Base-by-base conservation (phyloP, 192 early-diverging fungal genomes). In the Phycomyces blakesleeanus region DNA sequence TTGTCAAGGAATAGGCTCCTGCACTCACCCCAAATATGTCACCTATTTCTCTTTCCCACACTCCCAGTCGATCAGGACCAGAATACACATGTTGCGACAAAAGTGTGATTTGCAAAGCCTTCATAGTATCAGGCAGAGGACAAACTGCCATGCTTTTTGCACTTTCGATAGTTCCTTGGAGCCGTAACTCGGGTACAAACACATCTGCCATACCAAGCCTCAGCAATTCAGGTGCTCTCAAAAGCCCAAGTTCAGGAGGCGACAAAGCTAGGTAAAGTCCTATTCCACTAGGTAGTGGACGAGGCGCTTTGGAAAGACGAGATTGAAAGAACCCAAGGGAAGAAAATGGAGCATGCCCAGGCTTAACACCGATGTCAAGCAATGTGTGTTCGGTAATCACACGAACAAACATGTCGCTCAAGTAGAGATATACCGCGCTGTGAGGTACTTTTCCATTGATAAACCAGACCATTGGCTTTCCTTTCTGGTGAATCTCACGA, bases 161-260 rank as follows among this genome's bases (percentile, higher is more conserved):
- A 12, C 64, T 63, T 21, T 77, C 62, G 24, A 79, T 67, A 5
- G 66, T 63, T 55, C 79, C 80, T 22, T 69, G 56, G 25, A 73
- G 63, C 47, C 77, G 76, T 26, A 53, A 54, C 5, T 75, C 75
- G 0, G 80, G 76, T 14, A 82, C 53, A 58, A 82, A 82, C 44
- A 71, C 69, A 56, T 82, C 80, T 0, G 73, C 75, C 12, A 82
- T 24, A 3, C 78, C 80, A 3, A 82, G 61, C 40, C 72, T 52
- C 1, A 74, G 56, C 38, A 82, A 50, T 47, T 82, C 80, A 4
- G 80, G 80, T 2, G 74, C 80, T 21, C 80, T 73, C 0, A 82
- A 58, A 15, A 51, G 52, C 5, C 39, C 34, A 21, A 79, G 58
- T 5, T 76, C 65, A 50, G 78, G 61, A 2, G 74, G 69, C 7